phyloP scores from a whole-genome alignment of 2,329 filamentous ascomycete genomes.

The Colletotrichum navitas region DNA sequence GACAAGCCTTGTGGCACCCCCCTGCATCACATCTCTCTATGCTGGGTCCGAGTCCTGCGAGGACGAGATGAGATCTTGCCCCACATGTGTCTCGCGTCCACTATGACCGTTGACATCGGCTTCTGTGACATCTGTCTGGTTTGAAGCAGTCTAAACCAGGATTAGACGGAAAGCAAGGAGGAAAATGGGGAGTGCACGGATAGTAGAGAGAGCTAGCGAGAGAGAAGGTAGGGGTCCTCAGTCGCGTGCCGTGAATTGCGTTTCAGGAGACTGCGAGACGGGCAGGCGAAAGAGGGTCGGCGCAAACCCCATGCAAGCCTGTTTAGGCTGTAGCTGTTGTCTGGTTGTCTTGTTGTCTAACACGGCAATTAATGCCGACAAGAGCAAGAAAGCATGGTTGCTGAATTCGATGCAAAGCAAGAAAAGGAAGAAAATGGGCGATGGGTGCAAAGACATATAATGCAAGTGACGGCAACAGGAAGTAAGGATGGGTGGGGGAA shows the following conservation, averaged over 20 bases:
- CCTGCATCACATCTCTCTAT: conserved; percentile 12
- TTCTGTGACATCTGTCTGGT: conserved; percentile 23
- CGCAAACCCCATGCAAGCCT: conserved; percentile 4
- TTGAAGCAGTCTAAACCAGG: conserved; percentile 21
- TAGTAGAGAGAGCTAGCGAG: not conserved
- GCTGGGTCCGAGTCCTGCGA: not conserved
- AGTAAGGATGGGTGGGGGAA: not conserved
- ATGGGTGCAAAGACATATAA: conserved; percentile 9
- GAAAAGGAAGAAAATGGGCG: conserved; percentile 14
- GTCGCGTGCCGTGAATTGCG: conserved; percentile 20
- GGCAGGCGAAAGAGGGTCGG: not conserved
- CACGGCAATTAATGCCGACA: not conserved
- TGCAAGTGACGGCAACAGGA: not conserved
- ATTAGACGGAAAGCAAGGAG: not conserved
- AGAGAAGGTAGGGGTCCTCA: not conserved
- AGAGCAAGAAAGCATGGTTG: not conserved
- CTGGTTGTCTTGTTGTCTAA: not conserved
- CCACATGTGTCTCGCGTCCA: conserved; percentile 27
- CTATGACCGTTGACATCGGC: conserved; percentile 6
- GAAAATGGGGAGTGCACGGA: not conserved
- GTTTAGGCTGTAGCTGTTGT: not conserved
- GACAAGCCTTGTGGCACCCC: conserved; percentile 25
- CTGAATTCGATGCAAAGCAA: not conserved
- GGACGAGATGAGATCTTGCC: not conserved
- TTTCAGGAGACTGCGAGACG: conserved; percentile 31